phyloP scores from a whole-genome alignment of 495 filamentous ascomycete genomes.

The Ascodesmis nigricans region DNA sequence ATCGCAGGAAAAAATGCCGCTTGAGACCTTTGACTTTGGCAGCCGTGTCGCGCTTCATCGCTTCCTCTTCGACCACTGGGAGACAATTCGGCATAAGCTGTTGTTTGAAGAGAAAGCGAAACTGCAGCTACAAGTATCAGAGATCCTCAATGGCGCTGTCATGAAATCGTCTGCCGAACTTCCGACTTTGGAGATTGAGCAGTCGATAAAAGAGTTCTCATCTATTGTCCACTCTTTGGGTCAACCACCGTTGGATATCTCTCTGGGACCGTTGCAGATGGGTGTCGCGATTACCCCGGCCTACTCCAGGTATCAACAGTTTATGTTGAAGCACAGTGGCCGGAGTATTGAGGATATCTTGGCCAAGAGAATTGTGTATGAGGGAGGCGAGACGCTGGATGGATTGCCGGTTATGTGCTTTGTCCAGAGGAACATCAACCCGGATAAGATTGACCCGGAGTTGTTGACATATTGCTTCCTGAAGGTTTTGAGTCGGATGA shows the following conservation, averaged over 20 bases:
- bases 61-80: conserved; percentile 47
- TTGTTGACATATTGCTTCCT: conserved; percentile 40
- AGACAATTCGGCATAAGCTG: conserved; percentile 39
- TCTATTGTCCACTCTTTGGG: conserved; percentile 39
- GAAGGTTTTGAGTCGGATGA: conserved; percentile 41
- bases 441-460: conserved; percentile 36
- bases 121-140: too few species aligned
- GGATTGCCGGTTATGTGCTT: conserved; percentile 43
- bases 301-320: conserved; percentile 45
- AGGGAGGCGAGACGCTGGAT: conserved; percentile 46
- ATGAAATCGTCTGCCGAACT: conserved; percentile 7
- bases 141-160: conserved; percentile 13
- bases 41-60: conserved; percentile 41
- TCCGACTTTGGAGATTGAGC: conserved; percentile 9
- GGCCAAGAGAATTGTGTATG: conserved; percentile 40
- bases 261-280: conserved; percentile 38
- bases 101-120: conserved; percentile 29
- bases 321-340: conserved; percentile 44
- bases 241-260: conserved; percentile 39
- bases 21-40: conserved; percentile 43
- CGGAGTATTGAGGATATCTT: conserved; percentile 36
- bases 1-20: conserved; percentile 11
- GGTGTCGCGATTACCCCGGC: conserved; percentile 33
- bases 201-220: conserved; percentile 19
- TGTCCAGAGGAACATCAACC: conserved; percentile 39